Conservation (phyloP, 192 early-diverging fungal genomes). For the Hyaloraphidium curvatum region DNA sequence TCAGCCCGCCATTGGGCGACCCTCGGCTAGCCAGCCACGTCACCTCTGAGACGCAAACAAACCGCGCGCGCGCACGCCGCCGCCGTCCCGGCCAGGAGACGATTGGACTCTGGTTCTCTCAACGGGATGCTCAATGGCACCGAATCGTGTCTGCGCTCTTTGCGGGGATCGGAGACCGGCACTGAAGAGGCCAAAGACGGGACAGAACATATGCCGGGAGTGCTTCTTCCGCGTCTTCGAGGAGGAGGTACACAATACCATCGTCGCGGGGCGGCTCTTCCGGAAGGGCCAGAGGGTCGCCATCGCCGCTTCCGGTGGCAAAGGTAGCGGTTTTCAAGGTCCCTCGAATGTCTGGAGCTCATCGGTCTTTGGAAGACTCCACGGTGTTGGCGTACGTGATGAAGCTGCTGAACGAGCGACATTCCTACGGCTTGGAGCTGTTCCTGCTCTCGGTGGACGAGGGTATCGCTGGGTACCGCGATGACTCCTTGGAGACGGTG, state of each 20-base stretch:
- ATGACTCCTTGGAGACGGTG: constrained; percentile 88
- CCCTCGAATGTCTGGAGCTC: background rate
- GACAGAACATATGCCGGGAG: constrained; percentile 63
- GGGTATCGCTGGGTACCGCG: constrained; percentile 92
- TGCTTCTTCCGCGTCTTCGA: constrained; percentile 92
- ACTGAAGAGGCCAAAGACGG: constrained; percentile 82
- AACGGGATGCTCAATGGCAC: too few species aligned
- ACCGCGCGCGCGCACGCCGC: too few species aligned
- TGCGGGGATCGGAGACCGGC: background rate
- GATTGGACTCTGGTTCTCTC: too few species aligned
- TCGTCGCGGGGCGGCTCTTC: constrained; percentile 64
- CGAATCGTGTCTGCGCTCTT: background rate
- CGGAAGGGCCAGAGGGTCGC: constrained; percentile 70
- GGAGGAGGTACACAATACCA: constrained; percentile 83
- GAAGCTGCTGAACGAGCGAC: constrained; percentile 78
- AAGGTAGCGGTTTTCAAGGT: constrained; percentile 28
- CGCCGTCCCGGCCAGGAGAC: too few species aligned
- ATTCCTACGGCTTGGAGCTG: constrained; percentile 79
- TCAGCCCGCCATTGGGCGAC: too few species aligned
- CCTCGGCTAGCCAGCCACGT: too few species aligned
- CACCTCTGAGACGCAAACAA: too few species aligned
- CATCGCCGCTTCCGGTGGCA: constrained; percentile 86
- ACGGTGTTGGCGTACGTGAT: constrained; percentile 92
- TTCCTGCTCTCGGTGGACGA: constrained; percentile 90
- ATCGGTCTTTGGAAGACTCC: constrained; percentile 41